Evolutionary conservation across 1,284 basidiomycete species (phyloP).

Genomic region (Rugosomyces carneus): DNA sequence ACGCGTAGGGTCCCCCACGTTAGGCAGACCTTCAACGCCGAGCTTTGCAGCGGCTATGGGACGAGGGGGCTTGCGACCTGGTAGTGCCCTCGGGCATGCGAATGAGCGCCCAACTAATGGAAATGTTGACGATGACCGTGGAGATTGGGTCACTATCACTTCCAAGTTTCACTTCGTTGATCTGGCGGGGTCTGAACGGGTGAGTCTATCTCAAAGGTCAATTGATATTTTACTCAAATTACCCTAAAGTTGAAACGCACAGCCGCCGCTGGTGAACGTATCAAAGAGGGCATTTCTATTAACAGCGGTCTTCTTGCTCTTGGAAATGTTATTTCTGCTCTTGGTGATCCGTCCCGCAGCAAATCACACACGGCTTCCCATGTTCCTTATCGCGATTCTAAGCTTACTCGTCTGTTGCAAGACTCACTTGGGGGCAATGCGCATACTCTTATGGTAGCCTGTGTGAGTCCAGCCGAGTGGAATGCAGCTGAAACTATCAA

Average conservation of each 20-base stretch:
- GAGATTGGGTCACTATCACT: constrained; percentile 84
- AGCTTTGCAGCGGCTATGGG: constrained; percentile 69
- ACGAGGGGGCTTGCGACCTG: constrained; percentile 65
- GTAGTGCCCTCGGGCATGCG: constrained; percentile 64
- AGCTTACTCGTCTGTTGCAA: constrained; percentile 90
- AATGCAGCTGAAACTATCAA: constrained; percentile 94
- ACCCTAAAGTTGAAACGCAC: constrained; percentile 76
- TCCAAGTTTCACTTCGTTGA: constrained; percentile 99
- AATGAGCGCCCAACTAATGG: constrained; percentile 38
- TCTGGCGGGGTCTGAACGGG: constrained; percentile 92
- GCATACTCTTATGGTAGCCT: constrained; percentile 98
- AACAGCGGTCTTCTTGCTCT: constrained; percentile 95
- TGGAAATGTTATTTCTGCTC: constrained; percentile 96
- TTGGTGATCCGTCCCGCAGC: constrained; percentile 86
- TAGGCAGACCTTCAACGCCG: constrained; percentile 68
- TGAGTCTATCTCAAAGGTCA: constrained; percentile 31
- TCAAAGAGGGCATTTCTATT: constrained; percentile 96
- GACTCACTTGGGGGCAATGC: constrained; percentile 98
- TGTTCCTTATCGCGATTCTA: constrained; percentile 96
- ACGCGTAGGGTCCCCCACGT: constrained; percentile 67
- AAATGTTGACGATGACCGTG: constrained; percentile 51
- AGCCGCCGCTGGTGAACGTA: constrained; percentile 88
- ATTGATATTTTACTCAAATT: constrained; percentile 15
- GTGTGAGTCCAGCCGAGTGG: constrained; percentile 93
- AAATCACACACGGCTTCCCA: constrained; percentile 76